These are phyloP conservation scores for Pestalotiopsis sp. DNA, from an alignment of 2,329 filamentous ascomycete species.

Conservation along the genomic window DNA sequence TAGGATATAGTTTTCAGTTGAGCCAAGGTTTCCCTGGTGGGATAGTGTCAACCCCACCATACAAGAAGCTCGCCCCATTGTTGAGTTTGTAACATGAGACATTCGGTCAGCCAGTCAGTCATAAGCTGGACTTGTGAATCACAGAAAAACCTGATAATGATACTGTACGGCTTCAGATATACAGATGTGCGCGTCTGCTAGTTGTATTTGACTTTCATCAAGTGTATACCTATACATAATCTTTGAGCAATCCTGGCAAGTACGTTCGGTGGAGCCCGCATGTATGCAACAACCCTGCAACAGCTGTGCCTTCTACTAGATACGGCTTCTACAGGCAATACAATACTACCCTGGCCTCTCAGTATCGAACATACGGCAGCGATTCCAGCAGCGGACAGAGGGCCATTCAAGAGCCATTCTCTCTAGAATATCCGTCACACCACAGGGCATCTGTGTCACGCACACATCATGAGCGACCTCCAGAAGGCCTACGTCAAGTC, in stretches of 20 bases:
- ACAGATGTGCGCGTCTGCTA: neutral
- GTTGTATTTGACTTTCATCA: neutral
- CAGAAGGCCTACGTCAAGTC: constrained; percentile 79
- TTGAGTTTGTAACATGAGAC: neutral
- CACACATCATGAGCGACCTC: constrained; percentile 75
- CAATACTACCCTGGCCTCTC: neutral
- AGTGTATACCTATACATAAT: neutral
- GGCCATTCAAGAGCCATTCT: neutral
- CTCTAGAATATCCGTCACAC: neutral
- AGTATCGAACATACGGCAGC: neutral
- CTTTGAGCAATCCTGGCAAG: neutral
- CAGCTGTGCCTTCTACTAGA: neutral
- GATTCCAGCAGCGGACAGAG: neutral
- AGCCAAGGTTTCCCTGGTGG: constrained; percentile 3
- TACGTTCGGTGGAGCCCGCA: neutral
- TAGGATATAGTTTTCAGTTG: too few species aligned
- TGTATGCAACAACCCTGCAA: neutral
- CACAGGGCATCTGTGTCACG: too few species aligned
- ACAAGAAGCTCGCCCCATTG: neutral
- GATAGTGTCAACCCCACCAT: constrained; percentile 17
- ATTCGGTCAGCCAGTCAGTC: too few species aligned
- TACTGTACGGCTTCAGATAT: too few species aligned
- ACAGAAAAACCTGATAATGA: too few species aligned
- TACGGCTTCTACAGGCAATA: neutral
- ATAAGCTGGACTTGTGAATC: too few species aligned